phyloP scores from a whole-genome alignment of 331 rosid genomes.

The Pyrus hybrid region DNA sequence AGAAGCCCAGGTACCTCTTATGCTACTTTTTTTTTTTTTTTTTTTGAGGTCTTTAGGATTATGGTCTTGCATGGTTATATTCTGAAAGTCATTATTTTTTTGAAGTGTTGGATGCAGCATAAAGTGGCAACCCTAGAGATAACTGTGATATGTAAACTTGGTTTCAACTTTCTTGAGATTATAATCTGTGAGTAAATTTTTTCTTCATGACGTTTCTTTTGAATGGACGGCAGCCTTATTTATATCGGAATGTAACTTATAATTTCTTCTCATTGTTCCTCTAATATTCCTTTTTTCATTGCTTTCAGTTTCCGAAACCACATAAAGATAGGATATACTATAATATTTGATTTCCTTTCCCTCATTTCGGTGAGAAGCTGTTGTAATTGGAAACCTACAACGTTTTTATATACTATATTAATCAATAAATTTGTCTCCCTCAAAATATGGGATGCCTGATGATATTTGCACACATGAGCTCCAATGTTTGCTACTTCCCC shows the following conservation, averaged over 20 bases:
- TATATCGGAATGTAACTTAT: constrained; percentile 3
- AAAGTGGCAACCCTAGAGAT: constrained; percentile 76
- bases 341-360: neutral
- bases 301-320: constrained; percentile 7
- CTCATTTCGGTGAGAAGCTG: neutral
- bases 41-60: constrained; percentile 3
- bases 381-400: neutral
- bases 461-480: neutral
- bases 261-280: constrained; percentile 1
- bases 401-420: neutral
- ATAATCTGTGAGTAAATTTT: constrained; percentile 16
- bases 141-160: constrained; percentile 16
- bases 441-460: neutral
- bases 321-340: constrained; percentile 9
- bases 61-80: neutral
- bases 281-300: constrained; percentile 1
- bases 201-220: constrained; percentile 7
- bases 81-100: constrained; percentile 10
- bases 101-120: constrained; percentile 91
- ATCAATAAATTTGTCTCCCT: neutral
- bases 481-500: neutral
- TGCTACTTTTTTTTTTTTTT: neutral
- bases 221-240: constrained; percentile 5
- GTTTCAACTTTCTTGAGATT: constrained; percentile 16
- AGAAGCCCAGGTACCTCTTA: constrained; percentile 58